Conservation (phyloP, 2,329 filamentous ascomycete genomes). For the Xylariaceae sp. region DNA sequence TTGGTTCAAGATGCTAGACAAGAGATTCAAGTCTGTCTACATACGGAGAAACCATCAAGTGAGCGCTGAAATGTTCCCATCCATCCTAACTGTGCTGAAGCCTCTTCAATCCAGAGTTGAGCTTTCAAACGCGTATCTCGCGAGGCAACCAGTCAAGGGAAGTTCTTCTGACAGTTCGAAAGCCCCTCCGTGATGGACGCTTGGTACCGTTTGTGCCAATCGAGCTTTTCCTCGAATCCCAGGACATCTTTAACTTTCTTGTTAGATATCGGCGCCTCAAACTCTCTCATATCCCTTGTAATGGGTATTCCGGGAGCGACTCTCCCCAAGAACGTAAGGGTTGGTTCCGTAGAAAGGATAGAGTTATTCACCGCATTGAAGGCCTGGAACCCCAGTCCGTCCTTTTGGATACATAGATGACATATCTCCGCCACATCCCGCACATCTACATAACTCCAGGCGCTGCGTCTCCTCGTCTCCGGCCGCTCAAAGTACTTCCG, state of each 20-base stretch:
- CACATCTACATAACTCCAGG: constrained; percentile 59
- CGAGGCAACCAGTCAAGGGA: too few species aligned
- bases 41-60: too few species aligned
- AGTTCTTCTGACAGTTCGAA: neutral
- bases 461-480: constrained; percentile 48
- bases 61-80: too few species aligned
- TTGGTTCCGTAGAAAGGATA: constrained; percentile 50
- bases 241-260: constrained; percentile 54
- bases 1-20: too few species aligned
- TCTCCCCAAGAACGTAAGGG: constrained; percentile 47
- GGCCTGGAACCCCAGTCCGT: constrained; percentile 55
- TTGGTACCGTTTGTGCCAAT: constrained; percentile 41
- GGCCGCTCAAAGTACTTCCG: constrained; percentile 46
- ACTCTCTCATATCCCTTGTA: constrained; percentile 51
- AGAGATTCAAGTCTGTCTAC: too few species aligned
- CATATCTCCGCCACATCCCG: constrained; percentile 59
- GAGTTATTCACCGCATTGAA: constrained; percentile 61
- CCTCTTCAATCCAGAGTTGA: too few species aligned
- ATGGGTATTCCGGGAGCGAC: constrained; percentile 45
- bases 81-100: too few species aligned
- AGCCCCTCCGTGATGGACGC: neutral
- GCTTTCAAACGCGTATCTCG: too few species aligned
- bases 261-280: constrained; percentile 57
- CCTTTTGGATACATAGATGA: constrained; percentile 46
- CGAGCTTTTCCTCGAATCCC: constrained; percentile 54